A percentile compares a stretch with the other conserved stretches of the same genome.
Evolutionary conservation across 2,329 filamentous ascomycete species (phyloP).

Genomic region (Emergomyces orientalis): DNA sequence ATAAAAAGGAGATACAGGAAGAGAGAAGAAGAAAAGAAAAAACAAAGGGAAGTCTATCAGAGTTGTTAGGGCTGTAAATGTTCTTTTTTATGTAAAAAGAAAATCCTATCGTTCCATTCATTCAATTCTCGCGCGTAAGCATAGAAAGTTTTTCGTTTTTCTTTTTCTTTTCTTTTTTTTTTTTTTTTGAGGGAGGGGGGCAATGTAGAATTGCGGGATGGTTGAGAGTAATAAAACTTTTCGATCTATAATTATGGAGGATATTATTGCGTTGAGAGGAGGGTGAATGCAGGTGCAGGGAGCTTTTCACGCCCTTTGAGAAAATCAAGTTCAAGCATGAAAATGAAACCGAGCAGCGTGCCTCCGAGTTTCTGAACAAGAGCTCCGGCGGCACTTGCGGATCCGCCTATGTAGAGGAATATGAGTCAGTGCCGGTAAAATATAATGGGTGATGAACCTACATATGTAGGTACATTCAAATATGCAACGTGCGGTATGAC

Average conservation of each 20-base stretch:
- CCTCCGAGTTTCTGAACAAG: conserved; percentile 82
- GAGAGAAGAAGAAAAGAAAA: not conserved
- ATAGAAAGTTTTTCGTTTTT: not conserved
- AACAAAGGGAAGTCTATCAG: not conserved
- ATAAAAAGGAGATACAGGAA: not conserved
- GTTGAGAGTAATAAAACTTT: not conserved
- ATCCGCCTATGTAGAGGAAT: conserved; percentile 58
- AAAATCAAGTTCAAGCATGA: conserved; percentile 91
- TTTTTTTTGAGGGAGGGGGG: not conserved
- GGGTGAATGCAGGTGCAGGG: conserved; percentile 69
- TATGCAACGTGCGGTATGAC: not conserved
- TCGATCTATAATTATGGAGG: not conserved
- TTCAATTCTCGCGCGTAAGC: not conserved
- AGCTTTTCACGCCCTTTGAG: conserved; percentile 88
- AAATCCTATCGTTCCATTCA: not conserved
- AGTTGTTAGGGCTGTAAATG: not conserved
- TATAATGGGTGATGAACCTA: not conserved
- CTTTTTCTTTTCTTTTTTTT: not conserved
- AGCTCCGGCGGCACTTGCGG: conserved; percentile 74
- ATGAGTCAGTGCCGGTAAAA: conserved; percentile 5
- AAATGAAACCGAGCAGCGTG: conserved; percentile 77
- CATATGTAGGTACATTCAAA: not conserved
- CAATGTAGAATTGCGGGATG: not conserved
- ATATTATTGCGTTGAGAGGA: conserved; percentile 49
- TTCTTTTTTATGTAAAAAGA: not conserved